Percentiles rank a stretch among this genome's conserved stretches.
Evolutionary conservation across 768 basidiomycete genomes (phyloP).

Genomic region (Inosperma sp.): DNA sequence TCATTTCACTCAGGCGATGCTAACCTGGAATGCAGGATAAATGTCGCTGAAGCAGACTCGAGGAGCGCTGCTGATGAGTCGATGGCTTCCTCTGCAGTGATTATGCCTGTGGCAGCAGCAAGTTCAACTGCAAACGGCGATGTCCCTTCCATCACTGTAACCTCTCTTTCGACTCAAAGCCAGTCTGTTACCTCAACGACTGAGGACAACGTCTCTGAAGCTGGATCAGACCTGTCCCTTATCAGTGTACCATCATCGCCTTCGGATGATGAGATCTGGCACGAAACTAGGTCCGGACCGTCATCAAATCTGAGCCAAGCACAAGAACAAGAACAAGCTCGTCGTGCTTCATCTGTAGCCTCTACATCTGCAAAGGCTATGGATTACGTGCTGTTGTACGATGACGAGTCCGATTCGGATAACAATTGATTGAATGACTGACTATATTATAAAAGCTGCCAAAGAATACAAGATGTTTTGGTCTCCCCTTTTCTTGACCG

Average conservation of each 20-base stretch:
- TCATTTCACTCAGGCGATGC: no score
- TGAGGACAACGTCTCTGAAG: constrained; percentile 32
- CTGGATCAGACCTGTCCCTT: constrained; percentile 51
- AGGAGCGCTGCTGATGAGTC: constrained; percentile 41
- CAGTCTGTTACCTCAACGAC: constrained; percentile 12
- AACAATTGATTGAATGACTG: not conserved
- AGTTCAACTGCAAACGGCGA: constrained; percentile 19
- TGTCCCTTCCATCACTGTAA: constrained; percentile 15
- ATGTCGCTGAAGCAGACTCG: constrained; percentile 51
- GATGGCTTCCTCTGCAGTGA: constrained; percentile 50
- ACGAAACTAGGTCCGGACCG: constrained; percentile 47
- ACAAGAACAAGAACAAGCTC: constrained; percentile 17
- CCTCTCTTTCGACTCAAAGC: constrained; percentile 18
- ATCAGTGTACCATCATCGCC: constrained; percentile 58
- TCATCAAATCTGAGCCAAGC: constrained; percentile 16
- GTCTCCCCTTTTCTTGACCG: not conserved
- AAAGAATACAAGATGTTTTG: not conserved
- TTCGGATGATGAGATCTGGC: constrained; percentile 50
- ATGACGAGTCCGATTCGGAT: constrained; percentile 41
- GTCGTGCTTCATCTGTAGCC: constrained; percentile 6
- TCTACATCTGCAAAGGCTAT: constrained; percentile 26
- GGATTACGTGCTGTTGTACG: constrained; percentile 73
- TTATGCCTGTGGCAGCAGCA: constrained; percentile 26
- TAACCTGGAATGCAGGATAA: constrained; percentile 43
- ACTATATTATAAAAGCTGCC: not conserved